phyloP scores from a whole-genome alignment of 2,329 filamentous ascomycete species.

The Cladosporium sp. region DNA sequence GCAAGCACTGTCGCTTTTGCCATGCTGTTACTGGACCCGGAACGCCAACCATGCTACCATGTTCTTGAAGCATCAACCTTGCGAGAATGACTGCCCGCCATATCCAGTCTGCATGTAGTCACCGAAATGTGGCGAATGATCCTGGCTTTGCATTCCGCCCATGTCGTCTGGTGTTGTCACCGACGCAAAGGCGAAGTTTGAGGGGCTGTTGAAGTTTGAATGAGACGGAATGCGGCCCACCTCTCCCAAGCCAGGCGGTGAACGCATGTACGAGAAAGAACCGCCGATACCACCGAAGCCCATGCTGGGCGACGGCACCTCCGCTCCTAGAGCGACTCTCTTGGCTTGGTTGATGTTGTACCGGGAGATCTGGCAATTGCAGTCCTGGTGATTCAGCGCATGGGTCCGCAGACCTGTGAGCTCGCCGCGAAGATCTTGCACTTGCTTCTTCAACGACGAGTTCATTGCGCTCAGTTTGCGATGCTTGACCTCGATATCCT shows the following conservation, averaged over 20 bases:
- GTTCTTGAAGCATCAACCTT: background rate
- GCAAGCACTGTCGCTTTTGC: background rate
- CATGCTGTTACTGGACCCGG: background rate
- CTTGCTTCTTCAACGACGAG: slow-evolving; percentile 33
- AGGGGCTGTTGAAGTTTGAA: slow-evolving; percentile 15
- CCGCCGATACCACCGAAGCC: slow-evolving; percentile 20
- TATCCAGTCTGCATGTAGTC: slow-evolving; percentile 12
- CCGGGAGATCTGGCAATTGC: slow-evolving; percentile 35
- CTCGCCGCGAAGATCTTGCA: slow-evolving; percentile 35
- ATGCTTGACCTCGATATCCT: slow-evolving; percentile 50
- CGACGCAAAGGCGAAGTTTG: slow-evolving; percentile 18
- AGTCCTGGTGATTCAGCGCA: slow-evolving; percentile 36
- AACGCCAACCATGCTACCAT: background rate
- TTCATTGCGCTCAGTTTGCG: slow-evolving; percentile 40
- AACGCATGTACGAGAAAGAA: slow-evolving; percentile 19
- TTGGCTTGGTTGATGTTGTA: slow-evolving; percentile 37
- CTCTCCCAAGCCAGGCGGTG: slow-evolving; percentile 6
- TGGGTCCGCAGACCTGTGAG: slow-evolving; percentile 35
- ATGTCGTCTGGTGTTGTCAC: slow-evolving; percentile 18
- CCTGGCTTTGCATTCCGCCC: slow-evolving; percentile 16
- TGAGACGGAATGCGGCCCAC: slow-evolving; percentile 11
- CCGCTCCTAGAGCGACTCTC: slow-evolving; percentile 24
- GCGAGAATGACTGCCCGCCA: slow-evolving; percentile 11
- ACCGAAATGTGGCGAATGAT: slow-evolving; percentile 10
- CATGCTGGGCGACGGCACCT: slow-evolving; percentile 25